Evolutionary conservation across 495 filamentous ascomycete genomes (phyloP), one percentile per base, ranked within the genome.

Genomic region (Penicillium cosmopolitanum): DNA sequence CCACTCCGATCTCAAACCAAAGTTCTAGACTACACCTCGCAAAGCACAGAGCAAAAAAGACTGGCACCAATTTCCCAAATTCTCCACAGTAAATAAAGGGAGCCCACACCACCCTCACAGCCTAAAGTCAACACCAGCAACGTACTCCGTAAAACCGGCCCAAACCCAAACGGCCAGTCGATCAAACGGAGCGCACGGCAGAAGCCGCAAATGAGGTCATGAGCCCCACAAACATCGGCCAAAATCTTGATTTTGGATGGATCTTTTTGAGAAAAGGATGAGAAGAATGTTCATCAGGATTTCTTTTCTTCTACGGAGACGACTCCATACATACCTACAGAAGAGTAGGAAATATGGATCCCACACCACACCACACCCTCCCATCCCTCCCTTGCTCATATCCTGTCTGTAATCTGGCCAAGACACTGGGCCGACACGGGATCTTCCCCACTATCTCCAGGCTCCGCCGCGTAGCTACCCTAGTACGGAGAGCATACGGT

Each of bases 141-240:
- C n/a, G n/a, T n/a, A n/a, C n/a, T n/a, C 34, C 23, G 15, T 35
- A 52, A 50, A 35, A n/a, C 5, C 40, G n/a, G 21, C 55, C 51
- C 44, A 48, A 55, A 53, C 31, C 19, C 7, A 57, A 43, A 10
- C 25, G 46, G 34, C 35, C 16, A 50, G 63, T 63, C 66, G 66
- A 66, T 66, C 66, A 68, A 61, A 60, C 63, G 56, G 60, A 60
- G 46, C 35, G 21, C 33, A 65, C 59, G 63, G 63, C 61, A 53
- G 58, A 69, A 58, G 66, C 61, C 66, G 66, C 54, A 50, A 52
- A 63, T 70, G 67, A 70, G 54, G 48, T 70, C 67, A 70, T 62
- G 21, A 8, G 58, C 19, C 58, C 67, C 66, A 65, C 61, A 12
- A 2, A 2, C 12, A 38, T 54, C 23, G 36, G 18, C 28, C 50